These are phyloP conservation scores for Sedum album DNA, from an alignment of 164 flowering plant species.

Conservation along the genomic window DNA sequence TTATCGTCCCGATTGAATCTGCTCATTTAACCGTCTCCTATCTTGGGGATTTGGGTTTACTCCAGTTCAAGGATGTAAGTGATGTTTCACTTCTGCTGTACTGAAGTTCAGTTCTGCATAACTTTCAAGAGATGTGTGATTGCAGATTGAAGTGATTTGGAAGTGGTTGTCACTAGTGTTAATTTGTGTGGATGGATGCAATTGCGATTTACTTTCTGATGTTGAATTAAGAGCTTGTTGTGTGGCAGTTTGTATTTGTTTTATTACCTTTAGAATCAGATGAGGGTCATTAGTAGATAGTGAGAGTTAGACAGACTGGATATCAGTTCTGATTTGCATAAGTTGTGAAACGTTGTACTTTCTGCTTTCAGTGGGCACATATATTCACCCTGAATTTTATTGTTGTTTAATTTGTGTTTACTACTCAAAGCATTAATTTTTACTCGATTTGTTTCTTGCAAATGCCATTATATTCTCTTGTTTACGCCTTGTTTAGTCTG, in stretches of 20 bases:
- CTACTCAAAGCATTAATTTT: neutral
- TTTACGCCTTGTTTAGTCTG: conserved; percentile 6
- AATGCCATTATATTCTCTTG: neutral
- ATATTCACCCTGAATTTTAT: neutral
- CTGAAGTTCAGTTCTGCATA: conserved; percentile 11
- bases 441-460: neutral
- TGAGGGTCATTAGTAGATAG: neutral
- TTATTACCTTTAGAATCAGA: too few relatives aligned
- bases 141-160: neutral
- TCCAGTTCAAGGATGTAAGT: conserved; percentile 87
- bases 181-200: neutral
- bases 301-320: too few relatives aligned
- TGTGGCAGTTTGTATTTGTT: neutral
- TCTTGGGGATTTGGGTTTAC: conserved; percentile 80
- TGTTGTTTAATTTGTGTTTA: neutral
- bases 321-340: too few relatives aligned
- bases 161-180: neutral
- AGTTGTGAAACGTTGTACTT: too few relatives aligned
- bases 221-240: too few relatives aligned
- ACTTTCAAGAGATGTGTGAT: too few relatives aligned
- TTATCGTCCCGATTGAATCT: conserved; percentile 89
- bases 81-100: conserved; percentile 4
- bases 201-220: neutral
- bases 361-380: too few relatives aligned
- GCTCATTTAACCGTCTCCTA: conserved; percentile 73